These are phyloP conservation scores for Coemansia sp. DNA, from an alignment of 192 early-diverging fungal species.

Conservation along the genomic window DNA sequence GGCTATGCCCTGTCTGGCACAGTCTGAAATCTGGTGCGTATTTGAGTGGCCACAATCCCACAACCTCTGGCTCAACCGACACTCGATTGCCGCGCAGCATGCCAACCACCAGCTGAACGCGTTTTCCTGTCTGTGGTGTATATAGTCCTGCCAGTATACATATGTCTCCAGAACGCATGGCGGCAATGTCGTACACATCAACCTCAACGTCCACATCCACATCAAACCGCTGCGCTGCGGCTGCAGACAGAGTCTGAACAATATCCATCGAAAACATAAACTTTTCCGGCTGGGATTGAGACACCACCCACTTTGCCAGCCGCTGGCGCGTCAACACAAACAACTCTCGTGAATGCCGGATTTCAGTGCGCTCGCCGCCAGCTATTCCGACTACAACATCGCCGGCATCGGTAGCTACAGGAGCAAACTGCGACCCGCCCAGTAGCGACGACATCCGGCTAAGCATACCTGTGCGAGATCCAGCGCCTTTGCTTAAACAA, in stretches of 20 bases:
- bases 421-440: conserved; percentile 11
- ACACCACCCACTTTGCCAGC: conserved; percentile 47
- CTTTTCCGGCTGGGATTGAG: conserved; percentile 23
- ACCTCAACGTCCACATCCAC: conserved; percentile 7
- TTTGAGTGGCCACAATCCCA: conserved; percentile 23
- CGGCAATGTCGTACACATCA: conserved; percentile 29
- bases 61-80: conserved; percentile 17
- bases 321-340: conserved; percentile 37
- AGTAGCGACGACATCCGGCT: conserved; percentile 45
- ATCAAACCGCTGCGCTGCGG: conserved; percentile 8
- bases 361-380: conserved; percentile 34
- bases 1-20: background rate
- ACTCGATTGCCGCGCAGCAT: conserved; percentile 18
- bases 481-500: conserved; percentile 14
- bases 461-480: conserved; percentile 23
- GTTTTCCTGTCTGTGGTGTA: background rate
- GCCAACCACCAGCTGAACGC: conserved; percentile 13
- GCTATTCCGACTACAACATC: conserved; percentile 30
- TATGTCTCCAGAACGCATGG: conserved; percentile 17
- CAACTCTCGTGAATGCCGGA: conserved; percentile 49
- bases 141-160: conserved; percentile 22
- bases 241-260: conserved; percentile 2
- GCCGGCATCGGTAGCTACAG: conserved; percentile 6
- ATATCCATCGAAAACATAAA: conserved; percentile 26
- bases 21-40: conserved; percentile 1